A percentile compares a stretch with the other conserved stretches of the same genome.
phyloP scores from a whole-genome alignment of 2,329 filamentous ascomycete species.

The Paramyrothecium sp. region DNA sequence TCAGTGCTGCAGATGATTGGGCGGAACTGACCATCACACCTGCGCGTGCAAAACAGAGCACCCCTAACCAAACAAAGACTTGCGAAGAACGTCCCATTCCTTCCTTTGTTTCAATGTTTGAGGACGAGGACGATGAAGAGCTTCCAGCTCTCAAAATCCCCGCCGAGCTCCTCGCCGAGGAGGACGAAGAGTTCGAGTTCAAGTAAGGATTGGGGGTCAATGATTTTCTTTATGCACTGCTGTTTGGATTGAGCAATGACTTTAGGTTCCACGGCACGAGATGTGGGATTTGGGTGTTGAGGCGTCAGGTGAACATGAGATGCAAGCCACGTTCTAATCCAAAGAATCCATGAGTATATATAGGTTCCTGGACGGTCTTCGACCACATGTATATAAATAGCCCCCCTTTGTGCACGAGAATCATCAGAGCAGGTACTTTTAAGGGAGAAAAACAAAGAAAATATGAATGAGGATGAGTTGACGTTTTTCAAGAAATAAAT shows the following conservation, averaged over 20 bases:
- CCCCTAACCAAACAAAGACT: slow-evolving; percentile 11
- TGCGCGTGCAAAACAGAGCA: slow-evolving; percentile 28
- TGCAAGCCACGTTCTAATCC: neutral
- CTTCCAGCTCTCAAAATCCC: slow-evolving; percentile 24
- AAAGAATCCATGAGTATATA: neutral
- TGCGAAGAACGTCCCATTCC: slow-evolving; percentile 35
- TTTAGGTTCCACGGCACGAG: slow-evolving; percentile 13
- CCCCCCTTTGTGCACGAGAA: neutral
- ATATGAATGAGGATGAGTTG: too few species aligned
- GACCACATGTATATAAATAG: neutral
- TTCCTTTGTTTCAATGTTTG: slow-evolving; percentile 58
- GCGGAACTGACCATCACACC: slow-evolving; percentile 46
- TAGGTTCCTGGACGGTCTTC: neutral
- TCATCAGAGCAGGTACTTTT: too few species aligned
- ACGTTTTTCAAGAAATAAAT: too few species aligned
- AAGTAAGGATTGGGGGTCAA: slow-evolving; percentile 20
- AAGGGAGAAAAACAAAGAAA: too few species aligned
- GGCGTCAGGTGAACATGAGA: slow-evolving; percentile 15
- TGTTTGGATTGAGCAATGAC: slow-evolving; percentile 8
- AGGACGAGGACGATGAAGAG: slow-evolving; percentile 42
- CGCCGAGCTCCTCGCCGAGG: slow-evolving; percentile 29
- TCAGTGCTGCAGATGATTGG: slow-evolving; percentile 7
- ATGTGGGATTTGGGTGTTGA: slow-evolving; percentile 11
- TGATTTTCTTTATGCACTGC: slow-evolving; percentile 16
- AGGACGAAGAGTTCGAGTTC: slow-evolving; percentile 57